phyloP scores from a whole-genome alignment of 805 yeast genomes.

The Saccharomycopsis babjevae region DNA sequence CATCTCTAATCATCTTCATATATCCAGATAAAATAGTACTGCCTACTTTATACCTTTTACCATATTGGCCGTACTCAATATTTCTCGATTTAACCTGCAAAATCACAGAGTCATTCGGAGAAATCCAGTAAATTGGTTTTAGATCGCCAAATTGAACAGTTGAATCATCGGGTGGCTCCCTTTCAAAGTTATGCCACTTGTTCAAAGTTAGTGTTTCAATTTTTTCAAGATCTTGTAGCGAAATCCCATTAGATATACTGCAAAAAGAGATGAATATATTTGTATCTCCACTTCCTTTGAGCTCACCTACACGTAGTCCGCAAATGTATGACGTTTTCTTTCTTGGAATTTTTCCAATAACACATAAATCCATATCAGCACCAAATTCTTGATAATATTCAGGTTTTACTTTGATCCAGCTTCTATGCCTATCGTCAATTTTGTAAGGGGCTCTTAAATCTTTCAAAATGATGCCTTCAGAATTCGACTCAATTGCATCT shows the following conservation, averaged over 20 bases:
- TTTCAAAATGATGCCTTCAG: conserved; percentile 81
- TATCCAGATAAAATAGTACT: conserved; percentile 71
- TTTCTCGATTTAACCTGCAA: conserved; percentile 78
- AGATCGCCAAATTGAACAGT: conserved; percentile 46
- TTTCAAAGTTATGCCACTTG: conserved; percentile 44
- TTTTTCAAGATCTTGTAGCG: conserved; percentile 46
- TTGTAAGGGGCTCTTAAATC: conserved; percentile 46
- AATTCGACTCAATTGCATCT: conserved; percentile 46
- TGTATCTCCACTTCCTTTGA: conserved; percentile 3
- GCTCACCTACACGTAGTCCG: conserved; percentile 45
- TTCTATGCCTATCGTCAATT: conserved; percentile 47
- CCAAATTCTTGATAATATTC: conserved; percentile 82
- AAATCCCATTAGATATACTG: conserved; percentile 76
- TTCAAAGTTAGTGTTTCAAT: conserved; percentile 49
- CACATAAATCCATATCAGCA: conserved; percentile 68
- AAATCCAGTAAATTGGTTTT: conserved; percentile 66
- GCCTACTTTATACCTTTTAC: conserved; percentile 46
- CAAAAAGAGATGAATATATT: conserved; percentile 55
- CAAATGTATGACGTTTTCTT: conserved; percentile 62
- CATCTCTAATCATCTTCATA: conserved; percentile 55
- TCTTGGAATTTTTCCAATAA: conserved; percentile 72
- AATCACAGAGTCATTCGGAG: conserved; percentile 68
- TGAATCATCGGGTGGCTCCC: conserved; percentile 31
- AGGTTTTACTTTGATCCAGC: conserved; percentile 90
- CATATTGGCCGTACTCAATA: conserved; percentile 38